These are phyloP conservation scores for Madurella fahalii DNA, from an alignment of 2,329 filamentous ascomycete genomes.

Conservation along the genomic window DNA sequence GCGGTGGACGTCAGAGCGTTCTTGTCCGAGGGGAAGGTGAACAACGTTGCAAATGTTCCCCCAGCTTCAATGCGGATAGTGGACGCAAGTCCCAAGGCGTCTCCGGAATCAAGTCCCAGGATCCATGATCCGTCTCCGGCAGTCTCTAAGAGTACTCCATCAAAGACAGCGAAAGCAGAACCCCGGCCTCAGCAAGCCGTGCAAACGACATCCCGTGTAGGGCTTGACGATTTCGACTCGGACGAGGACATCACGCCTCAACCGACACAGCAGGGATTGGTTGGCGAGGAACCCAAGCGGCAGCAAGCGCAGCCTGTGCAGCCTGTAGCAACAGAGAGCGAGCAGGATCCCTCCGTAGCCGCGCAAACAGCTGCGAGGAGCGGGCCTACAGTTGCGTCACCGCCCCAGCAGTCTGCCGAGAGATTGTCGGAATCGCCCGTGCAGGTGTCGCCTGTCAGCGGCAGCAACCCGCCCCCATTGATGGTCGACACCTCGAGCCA, in stretches of 20 bases:
- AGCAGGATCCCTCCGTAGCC: constrained; percentile 30
- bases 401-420: constrained; percentile 34
- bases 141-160: constrained; percentile 36
- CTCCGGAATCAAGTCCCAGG: constrained; percentile 23
- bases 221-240: constrained; percentile 67
- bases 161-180: constrained; percentile 39
- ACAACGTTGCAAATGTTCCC: constrained; percentile 53
- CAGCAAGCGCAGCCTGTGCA: constrained; percentile 32
- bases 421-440: constrained; percentile 65
- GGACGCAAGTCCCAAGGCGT: constrained; percentile 34
- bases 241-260: constrained; percentile 39
- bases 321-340: constrained; percentile 42
- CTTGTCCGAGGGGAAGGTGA: constrained; percentile 41
- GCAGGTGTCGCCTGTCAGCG: constrained; percentile 54
- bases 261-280: constrained; percentile 27
- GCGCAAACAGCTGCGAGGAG: constrained; percentile 29
- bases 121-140: constrained; percentile 41
- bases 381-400: constrained; percentile 24
- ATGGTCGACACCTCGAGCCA: constrained; percentile 68
- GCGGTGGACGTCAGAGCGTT: constrained; percentile 42
- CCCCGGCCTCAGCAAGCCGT: constrained; percentile 54
- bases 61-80: constrained; percentile 56
- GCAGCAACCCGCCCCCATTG: constrained; percentile 59
- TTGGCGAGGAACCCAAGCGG: constrained; percentile 20
- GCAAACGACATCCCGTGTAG: constrained; percentile 58